These are phyloP conservation scores for Candida nemodendra DNA, from an alignment of 805 yeast species.

Conservation along the genomic window DNA sequence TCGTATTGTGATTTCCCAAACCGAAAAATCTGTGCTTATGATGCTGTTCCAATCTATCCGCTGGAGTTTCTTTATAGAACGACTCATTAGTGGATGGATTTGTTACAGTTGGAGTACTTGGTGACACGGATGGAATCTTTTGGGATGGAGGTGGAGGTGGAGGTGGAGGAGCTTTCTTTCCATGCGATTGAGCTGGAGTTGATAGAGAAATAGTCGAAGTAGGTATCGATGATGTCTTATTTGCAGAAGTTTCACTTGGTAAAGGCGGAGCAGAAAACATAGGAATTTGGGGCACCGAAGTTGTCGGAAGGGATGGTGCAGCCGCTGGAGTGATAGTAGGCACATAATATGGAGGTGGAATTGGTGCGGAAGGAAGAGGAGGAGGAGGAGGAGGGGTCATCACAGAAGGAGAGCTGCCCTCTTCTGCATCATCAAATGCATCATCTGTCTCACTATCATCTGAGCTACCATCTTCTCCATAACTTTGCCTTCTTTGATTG, in stretches of 20 bases:
- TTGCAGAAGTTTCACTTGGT: conserved; percentile 3
- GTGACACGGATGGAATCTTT: conserved; percentile 10
- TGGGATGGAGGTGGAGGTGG: conserved; percentile 31
- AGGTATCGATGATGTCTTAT: conserved; percentile 7
- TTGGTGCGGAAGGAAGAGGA: conserved; percentile 16
- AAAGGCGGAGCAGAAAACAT: conserved; percentile 21
- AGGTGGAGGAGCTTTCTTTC: conserved; percentile 28
- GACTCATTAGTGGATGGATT: conserved; percentile 9
- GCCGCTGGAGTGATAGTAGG: conserved; percentile 19
- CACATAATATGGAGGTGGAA: conserved; percentile 17
- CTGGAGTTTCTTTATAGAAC: conserved; percentile 25
- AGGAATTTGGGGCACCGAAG: conserved; percentile 12
- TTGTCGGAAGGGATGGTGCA: conserved; percentile 15
- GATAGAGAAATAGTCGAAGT: conserved; percentile 10
- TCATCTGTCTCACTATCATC: conserved; percentile 6
- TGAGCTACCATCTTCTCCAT: conserved; percentile 37
- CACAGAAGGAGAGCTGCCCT: conserved; percentile 1
- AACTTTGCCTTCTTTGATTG: conserved; percentile 48
- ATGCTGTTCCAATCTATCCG: conserved; percentile 16
- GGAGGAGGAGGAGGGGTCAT: conserved; percentile 7
- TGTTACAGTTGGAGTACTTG: conserved; percentile 16
- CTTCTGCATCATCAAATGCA: conserved; percentile 23
- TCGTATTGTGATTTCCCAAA: conserved; percentile 18
- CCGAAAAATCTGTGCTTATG: conserved; percentile 19
- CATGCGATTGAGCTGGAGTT: conserved; percentile 7